Evolutionary conservation across 805 yeast genomes (phyloP).

Genomic region (Myxozyma geophila): DNA sequence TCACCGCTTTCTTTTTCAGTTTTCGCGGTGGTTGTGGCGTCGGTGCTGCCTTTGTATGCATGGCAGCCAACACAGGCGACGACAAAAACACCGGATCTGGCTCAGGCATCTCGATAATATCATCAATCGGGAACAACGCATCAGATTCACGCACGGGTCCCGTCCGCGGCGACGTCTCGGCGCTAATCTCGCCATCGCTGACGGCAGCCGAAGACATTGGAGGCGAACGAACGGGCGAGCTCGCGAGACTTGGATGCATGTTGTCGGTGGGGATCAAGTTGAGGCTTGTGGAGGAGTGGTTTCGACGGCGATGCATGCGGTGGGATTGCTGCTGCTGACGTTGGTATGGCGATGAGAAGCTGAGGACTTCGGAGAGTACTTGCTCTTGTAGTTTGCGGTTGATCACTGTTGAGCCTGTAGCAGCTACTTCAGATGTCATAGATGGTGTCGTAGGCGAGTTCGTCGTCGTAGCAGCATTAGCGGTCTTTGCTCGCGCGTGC

Average conservation of each 20-base stretch:
- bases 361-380: slow-evolving; percentile 74
- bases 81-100: background rate
- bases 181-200: slow-evolving; percentile 30
- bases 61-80: background rate
- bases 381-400: slow-evolving; percentile 73
- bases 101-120: slow-evolving; percentile 14
- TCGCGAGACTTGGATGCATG: background rate
- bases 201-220: slow-evolving; percentile 3
- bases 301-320: background rate
- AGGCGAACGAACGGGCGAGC: background rate
- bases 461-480: background rate
- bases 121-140: slow-evolving; percentile 31
- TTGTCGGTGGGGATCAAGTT: background rate
- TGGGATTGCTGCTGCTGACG: slow-evolving; percentile 5
- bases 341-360: slow-evolving; percentile 47
- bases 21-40: slow-evolving; percentile 2
- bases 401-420: slow-evolving; percentile 64
- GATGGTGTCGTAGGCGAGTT: background rate
- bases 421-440: slow-evolving; percentile 26
- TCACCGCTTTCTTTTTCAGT: background rate
- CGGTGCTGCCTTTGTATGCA: background rate
- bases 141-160: slow-evolving; percentile 25
- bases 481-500: background rate
- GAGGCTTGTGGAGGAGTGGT: slow-evolving; percentile 6
- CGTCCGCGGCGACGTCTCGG: slow-evolving; percentile 23